Conservation (phyloP, 2,329 filamentous ascomycete genomes). For the Venturia aucupariae region DNA sequence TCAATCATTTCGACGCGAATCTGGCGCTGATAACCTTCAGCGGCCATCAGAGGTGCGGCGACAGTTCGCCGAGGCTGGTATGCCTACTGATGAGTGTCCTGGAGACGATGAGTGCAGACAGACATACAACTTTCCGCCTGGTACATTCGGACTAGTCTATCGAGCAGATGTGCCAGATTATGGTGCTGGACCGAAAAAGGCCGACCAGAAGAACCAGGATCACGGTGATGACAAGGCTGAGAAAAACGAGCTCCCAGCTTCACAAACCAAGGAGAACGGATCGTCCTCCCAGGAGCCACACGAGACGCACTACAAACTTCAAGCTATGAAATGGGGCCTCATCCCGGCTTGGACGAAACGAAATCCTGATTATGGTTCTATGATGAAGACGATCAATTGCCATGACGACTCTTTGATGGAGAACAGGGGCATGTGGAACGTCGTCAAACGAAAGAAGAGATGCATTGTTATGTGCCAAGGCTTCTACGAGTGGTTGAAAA, state of each 20-base stretch:
- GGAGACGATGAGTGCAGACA: constrained; percentile 62
- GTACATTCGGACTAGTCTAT: constrained; percentile 77
- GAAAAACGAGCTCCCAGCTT: constrained; percentile 15
- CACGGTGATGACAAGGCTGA: constrained; percentile 20
- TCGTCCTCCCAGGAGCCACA: constrained; percentile 16
- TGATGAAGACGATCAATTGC: constrained; percentile 91
- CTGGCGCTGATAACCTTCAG: constrained; percentile 34
- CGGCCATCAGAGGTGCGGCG: constrained; percentile 66
- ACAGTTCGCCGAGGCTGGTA: constrained; percentile 63
- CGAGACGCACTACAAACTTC: constrained; percentile 63
- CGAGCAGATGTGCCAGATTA: constrained; percentile 60
- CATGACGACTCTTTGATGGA: constrained; percentile 75
- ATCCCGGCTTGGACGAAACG: constrained; percentile 90
- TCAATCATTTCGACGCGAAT: not conserved
- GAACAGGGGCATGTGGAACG: constrained; percentile 77
- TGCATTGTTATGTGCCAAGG: constrained; percentile 84
- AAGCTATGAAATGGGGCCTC: constrained; percentile 93
- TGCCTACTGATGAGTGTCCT: constrained; percentile 63
- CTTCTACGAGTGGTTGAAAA: constrained; percentile 94
- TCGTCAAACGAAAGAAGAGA: constrained; percentile 81
- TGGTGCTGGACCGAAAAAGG: constrained; percentile 37
- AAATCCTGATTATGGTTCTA: constrained; percentile 63
- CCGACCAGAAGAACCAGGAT: constrained; percentile 16
- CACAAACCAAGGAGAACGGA: constrained; percentile 16
- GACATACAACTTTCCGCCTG: constrained; percentile 88